These are phyloP conservation scores for Annulohypoxylon bovei DNA, from an alignment of 495 filamentous ascomycete genomes.

Conservation along the genomic window DNA sequence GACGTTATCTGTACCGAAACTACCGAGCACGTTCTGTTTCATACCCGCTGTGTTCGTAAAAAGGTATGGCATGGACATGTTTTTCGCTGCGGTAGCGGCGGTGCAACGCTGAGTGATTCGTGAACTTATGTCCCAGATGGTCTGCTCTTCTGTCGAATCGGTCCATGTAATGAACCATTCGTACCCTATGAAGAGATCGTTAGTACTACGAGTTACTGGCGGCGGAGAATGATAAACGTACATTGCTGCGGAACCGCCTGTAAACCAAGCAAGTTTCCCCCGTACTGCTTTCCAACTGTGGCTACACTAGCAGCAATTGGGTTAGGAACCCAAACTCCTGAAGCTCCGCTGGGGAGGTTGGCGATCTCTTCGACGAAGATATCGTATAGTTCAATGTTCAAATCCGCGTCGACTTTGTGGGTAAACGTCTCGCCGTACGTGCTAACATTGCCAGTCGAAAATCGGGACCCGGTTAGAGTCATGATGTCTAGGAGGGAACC, in stretches of 20 bases:
- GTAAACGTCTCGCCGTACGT: conserved; percentile 41
- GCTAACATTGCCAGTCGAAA: conserved; percentile 25
- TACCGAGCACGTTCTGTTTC: conserved; percentile 54
- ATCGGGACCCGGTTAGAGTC: conserved; percentile 31
- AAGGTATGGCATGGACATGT: conserved; percentile 61
- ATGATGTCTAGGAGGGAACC: conserved; percentile 31
- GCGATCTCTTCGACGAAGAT: conserved; percentile 40
- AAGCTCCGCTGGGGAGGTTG: conserved; percentile 35
- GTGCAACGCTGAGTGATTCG: conserved; percentile 31
- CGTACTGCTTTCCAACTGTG: conserved; percentile 40
- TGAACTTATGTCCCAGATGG: conserved; percentile 20
- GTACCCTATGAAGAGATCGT: conserved; percentile 25
- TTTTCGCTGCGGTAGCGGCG: conserved; percentile 53
- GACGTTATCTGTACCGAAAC: conserved; percentile 55
- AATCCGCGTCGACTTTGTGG: conserved; percentile 40
- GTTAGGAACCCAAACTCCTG: conserved; percentile 45
- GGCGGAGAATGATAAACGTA: conserved; percentile 15
- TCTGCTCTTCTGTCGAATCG: conserved; percentile 12
- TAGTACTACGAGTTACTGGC: background rate
- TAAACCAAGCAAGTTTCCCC: conserved; percentile 49
- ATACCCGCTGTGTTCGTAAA: conserved; percentile 64
- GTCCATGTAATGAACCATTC: conserved; percentile 37
- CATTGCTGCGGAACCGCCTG: conserved; percentile 37
- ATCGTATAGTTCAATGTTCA: conserved; percentile 39
- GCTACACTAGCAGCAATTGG: conserved; percentile 45